Evolutionary conservation across 768 basidiomycete genomes (phyloP).

Genomic region (Boletellus emodensis): DNA sequence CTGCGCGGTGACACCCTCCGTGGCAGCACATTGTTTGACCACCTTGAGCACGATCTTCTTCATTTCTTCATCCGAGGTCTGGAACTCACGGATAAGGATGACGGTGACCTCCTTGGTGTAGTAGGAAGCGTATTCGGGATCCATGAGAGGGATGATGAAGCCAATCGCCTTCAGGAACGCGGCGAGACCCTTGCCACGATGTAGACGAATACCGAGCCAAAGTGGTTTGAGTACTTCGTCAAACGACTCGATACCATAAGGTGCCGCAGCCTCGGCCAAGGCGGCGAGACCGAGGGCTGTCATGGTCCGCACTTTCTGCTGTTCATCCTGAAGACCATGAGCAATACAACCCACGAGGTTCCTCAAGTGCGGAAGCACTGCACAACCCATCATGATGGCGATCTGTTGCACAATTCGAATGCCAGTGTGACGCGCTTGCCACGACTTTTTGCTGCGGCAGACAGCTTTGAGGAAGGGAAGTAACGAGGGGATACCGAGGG

Average conservation of each 20-base stretch:
- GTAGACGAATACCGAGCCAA: constrained; percentile 74
- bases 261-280: constrained; percentile 93
- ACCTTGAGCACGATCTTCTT: constrained; percentile 99
- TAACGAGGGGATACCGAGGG: constrained; percentile 94
- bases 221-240: constrained; percentile 87
- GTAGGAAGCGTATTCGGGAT: constrained; percentile 98
- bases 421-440: constrained; percentile 99
- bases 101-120: constrained; percentile 98
- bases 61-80: constrained; percentile 99
- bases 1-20: constrained; percentile 92
- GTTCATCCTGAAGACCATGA: constrained; percentile 71
- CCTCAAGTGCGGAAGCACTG: constrained; percentile 92
- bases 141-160: constrained; percentile 99
- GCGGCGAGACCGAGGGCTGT: constrained; percentile 79
- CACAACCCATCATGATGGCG: constrained; percentile 99
- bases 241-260: constrained; percentile 99
- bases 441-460: constrained; percentile 97
- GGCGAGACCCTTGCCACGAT: constrained; percentile 74
- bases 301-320: constrained; percentile 80
- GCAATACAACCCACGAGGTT: constrained; percentile 97
- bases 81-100: constrained; percentile 97
- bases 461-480: constrained; percentile 98
- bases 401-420: constrained; percentile 99
- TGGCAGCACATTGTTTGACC: constrained; percentile 97
- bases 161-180: constrained; percentile 91